Evolutionary conservation across 108 stramenopile genomes (phyloP), one percentile per base, ranked within the genome.

Genomic region (Bacterosira constricta): DNA sequence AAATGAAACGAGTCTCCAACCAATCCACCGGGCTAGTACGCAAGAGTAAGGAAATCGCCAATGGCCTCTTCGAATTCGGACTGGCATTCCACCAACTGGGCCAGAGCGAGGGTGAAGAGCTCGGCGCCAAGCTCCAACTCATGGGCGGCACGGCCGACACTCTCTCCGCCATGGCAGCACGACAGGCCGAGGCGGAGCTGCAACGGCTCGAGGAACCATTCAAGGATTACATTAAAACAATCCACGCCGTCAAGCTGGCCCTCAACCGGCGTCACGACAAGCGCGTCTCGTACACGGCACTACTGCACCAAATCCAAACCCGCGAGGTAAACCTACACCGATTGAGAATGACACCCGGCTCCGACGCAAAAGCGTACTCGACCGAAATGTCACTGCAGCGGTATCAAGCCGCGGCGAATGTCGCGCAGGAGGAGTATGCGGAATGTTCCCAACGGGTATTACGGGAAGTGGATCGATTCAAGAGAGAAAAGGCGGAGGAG

Each of bases 401-500:
- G 35, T 90, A 90, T 15, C 88, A 91, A 30, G 92, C 86, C 47
- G 88, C 83, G 6, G 86, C 90, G 27, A 80, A 94, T 21, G 57
- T 71, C 13, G 91, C 95, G 1, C 79, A 84, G 29, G 90, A 91
- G 57, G 94, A 92, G 55, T 96, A 96, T 86, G 90, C 93, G 38
- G 77, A 86, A 3, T 89, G 90, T 21, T 86, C 86, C 38, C 91
- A 93, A 61, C 85, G 98, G 8, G 94, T 97, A 3, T 71, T 97
- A 30, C 83, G 94, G n/a, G 98, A 98, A 79, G 96, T 98, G 12
- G 96, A 95, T 76, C 88, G 98, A 29, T 98, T 98, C 92, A 97
- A 97, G 80, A 47, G 93, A 18, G 97, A 97, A 69, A 96, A 96
- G 70, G 93, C 96, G 9, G 94, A 95, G 47, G 98, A 98, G 66